Evolutionary conservation across 75 land plant genomes (phyloP).

Genomic region (Cryptomeria japonica): DNA sequence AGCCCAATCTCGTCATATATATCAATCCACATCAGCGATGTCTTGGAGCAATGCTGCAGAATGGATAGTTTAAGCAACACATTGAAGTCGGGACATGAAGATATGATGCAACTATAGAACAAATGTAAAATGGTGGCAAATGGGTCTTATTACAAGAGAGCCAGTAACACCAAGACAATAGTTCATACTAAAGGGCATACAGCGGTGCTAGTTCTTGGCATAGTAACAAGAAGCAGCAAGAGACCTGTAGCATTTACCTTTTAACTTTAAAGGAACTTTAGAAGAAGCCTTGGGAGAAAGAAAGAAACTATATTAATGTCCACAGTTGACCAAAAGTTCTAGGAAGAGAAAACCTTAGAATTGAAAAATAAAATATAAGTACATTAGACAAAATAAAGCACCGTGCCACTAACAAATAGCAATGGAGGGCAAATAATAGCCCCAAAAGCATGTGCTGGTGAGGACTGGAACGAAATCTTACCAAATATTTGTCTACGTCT

Average conservation of each 20-base stretch:
- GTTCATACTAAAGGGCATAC: neutral
- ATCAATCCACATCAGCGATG: slow-evolving; percentile 47
- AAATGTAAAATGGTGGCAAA: neutral
- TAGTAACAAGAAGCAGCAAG: neutral
- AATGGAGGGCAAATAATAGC: too few relatives aligned
- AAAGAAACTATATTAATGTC: neutral
- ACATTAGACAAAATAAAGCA: too few relatives aligned
- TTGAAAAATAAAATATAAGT: too few relatives aligned
- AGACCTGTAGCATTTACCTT: neutral
- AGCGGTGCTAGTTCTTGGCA: neutral
- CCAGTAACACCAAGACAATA: neutral
- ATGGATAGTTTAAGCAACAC: neutral
- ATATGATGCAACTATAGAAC: neutral
- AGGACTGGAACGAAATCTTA: too few relatives aligned
- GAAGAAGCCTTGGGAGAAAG: neutral
- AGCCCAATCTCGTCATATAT: slow-evolving; percentile 86
- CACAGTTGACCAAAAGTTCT: too few relatives aligned
- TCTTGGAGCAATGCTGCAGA: slow-evolving; percentile 32
- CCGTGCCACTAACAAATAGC: too few relatives aligned
- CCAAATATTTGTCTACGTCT: neutral
- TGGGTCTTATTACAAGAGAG: neutral
- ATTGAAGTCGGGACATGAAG: neutral
- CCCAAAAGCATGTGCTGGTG: too few relatives aligned
- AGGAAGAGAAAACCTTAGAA: too few relatives aligned
- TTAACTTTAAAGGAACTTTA: neutral